Conservation (phyloP, 495 filamentous ascomycete genomes). For the Penicillium cataractarum region DNA sequence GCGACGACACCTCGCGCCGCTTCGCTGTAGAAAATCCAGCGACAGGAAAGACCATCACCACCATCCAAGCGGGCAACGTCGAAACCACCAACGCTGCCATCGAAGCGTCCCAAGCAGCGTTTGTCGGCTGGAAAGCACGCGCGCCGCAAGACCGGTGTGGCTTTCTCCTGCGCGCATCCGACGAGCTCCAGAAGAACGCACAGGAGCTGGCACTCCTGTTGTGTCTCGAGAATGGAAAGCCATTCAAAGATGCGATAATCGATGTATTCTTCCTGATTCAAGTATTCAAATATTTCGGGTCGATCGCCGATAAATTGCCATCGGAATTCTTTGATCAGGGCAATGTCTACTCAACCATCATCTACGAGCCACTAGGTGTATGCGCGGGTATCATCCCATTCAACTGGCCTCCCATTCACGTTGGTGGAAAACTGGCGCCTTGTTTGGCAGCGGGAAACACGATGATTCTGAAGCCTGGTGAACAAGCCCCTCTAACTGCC, state of each 20-base stretch:
- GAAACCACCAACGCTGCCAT: conserved; percentile 12
- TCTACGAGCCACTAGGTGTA: conserved; percentile 28
- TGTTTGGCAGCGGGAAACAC: conserved; percentile 57
- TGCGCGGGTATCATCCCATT: conserved; percentile 24
- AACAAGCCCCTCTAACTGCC: conserved; percentile 52
- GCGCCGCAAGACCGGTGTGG: conserved; percentile 9
- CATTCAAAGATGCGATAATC: conserved; percentile 15
- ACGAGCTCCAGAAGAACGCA: conserved; percentile 15
- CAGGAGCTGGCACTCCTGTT: conserved; percentile 24
- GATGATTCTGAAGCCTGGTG: conserved; percentile 57
- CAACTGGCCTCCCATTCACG: conserved; percentile 17
- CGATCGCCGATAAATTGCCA: conserved; percentile 24
- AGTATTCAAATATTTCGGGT: conserved; percentile 23
- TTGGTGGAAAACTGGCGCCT: conserved; percentile 51
- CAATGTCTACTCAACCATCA: conserved; percentile 15
- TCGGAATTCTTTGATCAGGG: conserved; percentile 24
- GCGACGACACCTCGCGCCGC: conserved; percentile 3
- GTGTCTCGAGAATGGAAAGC: conserved; percentile 31
- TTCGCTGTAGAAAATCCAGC: conserved; percentile 16
- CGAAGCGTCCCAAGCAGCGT: conserved; percentile 16
- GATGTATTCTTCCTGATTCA: conserved; percentile 20
- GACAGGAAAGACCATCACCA: conserved; percentile 12
- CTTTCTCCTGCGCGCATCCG: conserved; percentile 19
- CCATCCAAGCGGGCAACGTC: conserved; percentile 14
- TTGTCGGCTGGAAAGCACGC: conserved; percentile 9